Base-by-base conservation (phyloP, 1,284 basidiomycete species). In the Ceratobasidium sp. region DNA sequence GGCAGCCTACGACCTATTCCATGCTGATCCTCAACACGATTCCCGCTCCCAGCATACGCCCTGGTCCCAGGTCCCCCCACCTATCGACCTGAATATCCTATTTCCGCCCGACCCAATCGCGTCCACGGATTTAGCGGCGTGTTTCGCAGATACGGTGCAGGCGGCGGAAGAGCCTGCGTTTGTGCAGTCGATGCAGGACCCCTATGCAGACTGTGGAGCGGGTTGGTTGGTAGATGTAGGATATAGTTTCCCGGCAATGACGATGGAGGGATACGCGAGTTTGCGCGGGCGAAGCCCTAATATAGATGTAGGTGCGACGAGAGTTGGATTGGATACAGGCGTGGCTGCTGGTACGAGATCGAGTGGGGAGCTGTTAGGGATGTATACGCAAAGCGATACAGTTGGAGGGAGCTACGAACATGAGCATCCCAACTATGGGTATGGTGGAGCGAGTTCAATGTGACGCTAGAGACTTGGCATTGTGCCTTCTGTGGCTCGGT, bases 11-110 rank as follows among this genome's bases (percentile, higher is more conserved):
- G 69, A 27, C 7, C 19, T 24, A 1, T 62, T 57, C 29, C 69
- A 72, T 22, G 56, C 69, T 44, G 69, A 72, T 9, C 69, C 69
- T 6, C 57, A 72, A 31, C 69, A 72, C 48, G 69, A 72, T 31
- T 59, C 51, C 15, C 57, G 60, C 47, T 31, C 62, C 24, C 17
- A 27, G 7, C 69, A 72, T 22, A 51, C 27, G 17, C 69, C 60
- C 48, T 72, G 69, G 69, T 57, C 60, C 27, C 47, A 27, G 24
- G 69, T 72, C 47, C 57, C 62, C 9, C 69, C 69, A 27, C 45
- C 69, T 33, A 22, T 29, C 19, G 69, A 72, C 24, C 69, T 57
- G 2, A 72, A 48, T 14, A 31, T 72, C 17, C 69, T 57, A 22
- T 72, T 62, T 57, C 69, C 56, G n/a, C 57, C 57, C n/a, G 56